A percentile compares a stretch with the other conserved stretches of the same genome.
phyloP scores from a whole-genome alignment of 192 early-diverging fungal genomes.

The Entomortierella lignicola region DNA sequence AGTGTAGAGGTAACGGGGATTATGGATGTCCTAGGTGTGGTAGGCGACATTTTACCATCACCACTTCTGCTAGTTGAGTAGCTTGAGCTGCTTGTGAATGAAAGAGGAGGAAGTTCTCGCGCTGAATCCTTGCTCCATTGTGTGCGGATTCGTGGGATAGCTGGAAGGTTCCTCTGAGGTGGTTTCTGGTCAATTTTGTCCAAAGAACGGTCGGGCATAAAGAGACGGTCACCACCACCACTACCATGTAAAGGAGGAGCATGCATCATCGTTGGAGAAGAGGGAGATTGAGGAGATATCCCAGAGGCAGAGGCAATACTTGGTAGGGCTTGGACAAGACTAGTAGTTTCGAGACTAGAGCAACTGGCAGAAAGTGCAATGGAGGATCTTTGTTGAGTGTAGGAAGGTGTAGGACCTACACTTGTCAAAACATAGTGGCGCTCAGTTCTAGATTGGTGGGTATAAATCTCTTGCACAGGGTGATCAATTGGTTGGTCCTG shows the following conservation, averaged over 20 bases:
- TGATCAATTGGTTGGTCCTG: constrained; percentile 7
- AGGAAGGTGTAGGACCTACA: constrained; percentile 8
- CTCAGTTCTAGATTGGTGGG: constrained; percentile 9
- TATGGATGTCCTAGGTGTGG: constrained; percentile 26
- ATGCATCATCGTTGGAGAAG: neutral
- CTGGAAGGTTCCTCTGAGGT: constrained; percentile 11
- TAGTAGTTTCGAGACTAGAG: constrained; percentile 1
- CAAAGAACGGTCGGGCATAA: neutral
- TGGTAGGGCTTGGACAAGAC: neutral
- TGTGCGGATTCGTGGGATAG: constrained; percentile 45
- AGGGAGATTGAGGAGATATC: neutral
- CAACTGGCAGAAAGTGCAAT: neutral
- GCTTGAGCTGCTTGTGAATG: constrained; percentile 18
- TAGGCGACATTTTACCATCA: constrained; percentile 26
- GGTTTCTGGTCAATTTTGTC: neutral
- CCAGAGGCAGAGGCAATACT: neutral
- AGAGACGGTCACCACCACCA: neutral
- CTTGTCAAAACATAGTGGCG: constrained; percentile 42
- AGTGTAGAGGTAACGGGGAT: neutral
- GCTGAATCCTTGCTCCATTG: constrained; percentile 20
- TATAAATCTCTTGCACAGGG: neutral
- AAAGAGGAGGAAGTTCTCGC: constrained; percentile 28
- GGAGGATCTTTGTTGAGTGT: constrained; percentile 6
- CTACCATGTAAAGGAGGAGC: neutral
- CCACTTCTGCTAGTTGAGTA: constrained; percentile 6